phyloP scores from a whole-genome alignment of 2,329 filamentous ascomycete genomes.

The Fusarium hainanense region DNA sequence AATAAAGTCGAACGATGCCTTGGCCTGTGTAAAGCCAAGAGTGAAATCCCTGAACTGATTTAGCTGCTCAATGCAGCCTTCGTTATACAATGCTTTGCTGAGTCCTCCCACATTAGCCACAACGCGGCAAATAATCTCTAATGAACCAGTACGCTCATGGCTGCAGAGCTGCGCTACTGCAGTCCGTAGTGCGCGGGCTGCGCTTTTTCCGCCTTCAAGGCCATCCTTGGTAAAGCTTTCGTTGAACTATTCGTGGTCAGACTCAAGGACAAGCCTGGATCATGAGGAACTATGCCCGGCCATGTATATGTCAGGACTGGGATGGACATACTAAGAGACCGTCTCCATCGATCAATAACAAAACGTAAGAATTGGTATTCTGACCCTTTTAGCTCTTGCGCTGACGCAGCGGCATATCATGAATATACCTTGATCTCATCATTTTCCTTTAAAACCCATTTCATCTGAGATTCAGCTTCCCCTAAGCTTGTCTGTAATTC shows the following conservation, averaged over 20 bases:
- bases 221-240: conserved; percentile 65
- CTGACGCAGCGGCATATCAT: conserved; percentile 14
- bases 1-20: conserved; percentile 71
- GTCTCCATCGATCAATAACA: conserved; percentile 72
- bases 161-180: conserved; percentile 60
- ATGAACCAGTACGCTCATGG: conserved; percentile 56
- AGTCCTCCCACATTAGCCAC: conserved; percentile 66
- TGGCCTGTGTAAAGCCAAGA: conserved; percentile 68
- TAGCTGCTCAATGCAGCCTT: conserved; percentile 58
- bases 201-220: conserved; percentile 64
- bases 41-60: conserved; percentile 67
- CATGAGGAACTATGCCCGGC: neutral
- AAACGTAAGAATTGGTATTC: conserved; percentile 68
- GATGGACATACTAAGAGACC: conserved; percentile 63
- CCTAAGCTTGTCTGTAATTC: conserved; percentile 62
- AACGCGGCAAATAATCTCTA: conserved; percentile 67
- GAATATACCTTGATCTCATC: conserved; percentile 59
- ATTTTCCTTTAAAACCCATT: conserved; percentile 53
- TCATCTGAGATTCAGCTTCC: conserved; percentile 52
- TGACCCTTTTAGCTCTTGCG: conserved; percentile 46
- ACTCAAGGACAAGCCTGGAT: neutral
- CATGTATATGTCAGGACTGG: neutral
- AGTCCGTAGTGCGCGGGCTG: conserved; percentile 61
- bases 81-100: conserved; percentile 60
- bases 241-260: conserved; percentile 61